phyloP scores from a whole-genome alignment of 2,329 filamentous ascomycete genomes.

The Ceratocystiopsis sp. region DNA sequence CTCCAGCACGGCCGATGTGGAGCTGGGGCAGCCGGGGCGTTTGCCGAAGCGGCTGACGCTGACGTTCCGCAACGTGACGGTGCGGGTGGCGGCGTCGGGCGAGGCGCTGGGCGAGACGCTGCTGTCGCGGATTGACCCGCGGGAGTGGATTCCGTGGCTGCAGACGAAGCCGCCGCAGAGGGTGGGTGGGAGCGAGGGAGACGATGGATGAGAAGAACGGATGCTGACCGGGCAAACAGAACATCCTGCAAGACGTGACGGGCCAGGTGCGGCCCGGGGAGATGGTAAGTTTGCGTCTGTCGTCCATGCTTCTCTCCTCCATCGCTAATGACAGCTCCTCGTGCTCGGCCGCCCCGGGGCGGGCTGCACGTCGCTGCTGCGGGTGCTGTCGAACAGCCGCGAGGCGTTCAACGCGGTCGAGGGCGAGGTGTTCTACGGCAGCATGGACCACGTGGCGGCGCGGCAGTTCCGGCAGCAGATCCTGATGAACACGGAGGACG shows the following conservation, averaged over 20 bases:
- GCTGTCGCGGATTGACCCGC: constrained; percentile 6
- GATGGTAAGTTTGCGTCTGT: constrained; percentile 6
- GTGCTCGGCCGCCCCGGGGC: constrained; percentile 39
- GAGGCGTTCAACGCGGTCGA: constrained; percentile 44
- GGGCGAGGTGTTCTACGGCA: constrained; percentile 49
- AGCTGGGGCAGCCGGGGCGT: not conserved
- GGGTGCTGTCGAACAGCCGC: constrained; percentile 53
- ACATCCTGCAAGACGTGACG: constrained; percentile 3
- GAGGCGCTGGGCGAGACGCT: constrained; percentile 7
- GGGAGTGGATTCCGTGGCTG: not conserved
- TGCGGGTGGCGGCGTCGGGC: constrained; percentile 6
- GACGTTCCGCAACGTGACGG: constrained; percentile 6
- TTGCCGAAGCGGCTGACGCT: constrained; percentile 5
- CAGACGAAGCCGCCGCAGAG: not conserved
- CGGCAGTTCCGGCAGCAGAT: constrained; percentile 19
- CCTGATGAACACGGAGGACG: constrained; percentile 47
- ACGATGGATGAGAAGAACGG: not conserved
- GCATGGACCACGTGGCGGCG: constrained; percentile 26
- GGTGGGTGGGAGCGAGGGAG: not conserved
- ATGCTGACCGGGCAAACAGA: not conserved
- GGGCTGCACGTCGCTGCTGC: constrained; percentile 39
- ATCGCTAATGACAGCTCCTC: constrained; percentile 1
- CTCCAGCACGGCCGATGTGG: not conserved
- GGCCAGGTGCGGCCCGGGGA: constrained; percentile 6
- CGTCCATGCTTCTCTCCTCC: not conserved